These are phyloP conservation scores for Trametes elegans DNA, from an alignment of 768 basidiomycete species.

Conservation along the genomic window DNA sequence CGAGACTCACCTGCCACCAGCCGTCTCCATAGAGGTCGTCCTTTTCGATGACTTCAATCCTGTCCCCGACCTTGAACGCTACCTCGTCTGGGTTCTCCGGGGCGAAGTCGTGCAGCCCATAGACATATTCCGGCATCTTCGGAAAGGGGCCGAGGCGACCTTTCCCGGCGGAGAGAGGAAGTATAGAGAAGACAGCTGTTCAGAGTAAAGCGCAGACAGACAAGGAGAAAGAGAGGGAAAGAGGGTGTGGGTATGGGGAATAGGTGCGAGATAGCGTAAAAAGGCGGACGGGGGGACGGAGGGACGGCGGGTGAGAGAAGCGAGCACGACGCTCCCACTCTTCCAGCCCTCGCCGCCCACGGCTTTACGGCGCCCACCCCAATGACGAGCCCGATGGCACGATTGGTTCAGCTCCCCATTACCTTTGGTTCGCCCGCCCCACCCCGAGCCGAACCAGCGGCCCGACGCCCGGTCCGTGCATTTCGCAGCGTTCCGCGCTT, in stretches of 20 bases:
- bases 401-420: not conserved
- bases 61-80: constrained; percentile 78
- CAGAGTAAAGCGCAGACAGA: constrained; percentile 1
- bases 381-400: not conserved
- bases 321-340: constrained; percentile 5
- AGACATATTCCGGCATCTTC: constrained; percentile 78
- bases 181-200: not conserved
- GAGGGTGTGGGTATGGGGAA: constrained; percentile 6
- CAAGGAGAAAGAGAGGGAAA: not conserved
- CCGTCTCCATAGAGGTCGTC: constrained; percentile 94
- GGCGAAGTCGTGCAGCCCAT: constrained; percentile 81
- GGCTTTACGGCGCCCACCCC: not conserved
- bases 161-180: not conserved
- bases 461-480: not conserved
- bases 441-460: not conserved
- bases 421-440: not conserved
- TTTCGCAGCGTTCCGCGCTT: not conserved
- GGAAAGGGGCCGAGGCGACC: not conserved
- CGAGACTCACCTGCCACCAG: constrained; percentile 80
- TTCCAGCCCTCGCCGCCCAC: not conserved
- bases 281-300: not conserved
- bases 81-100: constrained; percentile 97
- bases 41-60: constrained; percentile 87
- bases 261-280: constrained; percentile 3
- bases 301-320: constrained; percentile 15